Evolutionary conservation across 345 rosid species (phyloP).

Genomic region (Trapa bicornis): DNA sequence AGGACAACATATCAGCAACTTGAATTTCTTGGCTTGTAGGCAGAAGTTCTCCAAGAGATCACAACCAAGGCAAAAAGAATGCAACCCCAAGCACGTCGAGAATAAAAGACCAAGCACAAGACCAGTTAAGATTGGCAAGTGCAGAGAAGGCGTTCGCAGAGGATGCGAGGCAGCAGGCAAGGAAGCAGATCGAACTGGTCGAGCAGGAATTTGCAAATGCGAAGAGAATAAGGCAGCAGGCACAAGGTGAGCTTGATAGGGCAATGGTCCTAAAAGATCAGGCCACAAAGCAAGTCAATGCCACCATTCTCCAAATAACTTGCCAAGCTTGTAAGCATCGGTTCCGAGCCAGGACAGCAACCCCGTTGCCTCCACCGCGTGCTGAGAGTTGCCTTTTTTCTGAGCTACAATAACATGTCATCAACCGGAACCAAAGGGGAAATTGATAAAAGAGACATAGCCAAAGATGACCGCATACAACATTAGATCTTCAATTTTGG

Average conservation of each 20-base stretch:
- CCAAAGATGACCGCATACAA: neutral
- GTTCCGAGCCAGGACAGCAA: constrained; percentile 22
- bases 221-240: constrained; percentile 63
- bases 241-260: constrained; percentile 63
- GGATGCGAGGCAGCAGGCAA: constrained; percentile 56
- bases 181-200: constrained; percentile 63
- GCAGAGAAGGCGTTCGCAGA: constrained; percentile 51
- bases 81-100: neutral
- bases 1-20: neutral
- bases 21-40: neutral
- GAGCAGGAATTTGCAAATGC: constrained; percentile 73
- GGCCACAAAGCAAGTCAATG: constrained; percentile 53
- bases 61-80: neutral
- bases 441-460: constrained; percentile 14
- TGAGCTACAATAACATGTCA: constrained; percentile 33
- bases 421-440: constrained; percentile 31
- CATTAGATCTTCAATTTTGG: neutral
- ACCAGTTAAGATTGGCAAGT: constrained; percentile 51
- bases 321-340: constrained; percentile 65
- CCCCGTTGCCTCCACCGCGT: constrained; percentile 4
- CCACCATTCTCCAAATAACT: constrained; percentile 61
- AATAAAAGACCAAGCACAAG: constrained; percentile 11
- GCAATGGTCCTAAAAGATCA: constrained; percentile 49
- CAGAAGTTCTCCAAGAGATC: constrained; percentile 1
- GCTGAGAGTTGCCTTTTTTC: constrained; percentile 29